Percentiles rank a stretch among this genome's conserved stretches.
Evolutionary conservation across 2,329 filamentous ascomycete genomes (phyloP).

Genomic region (Hirsutella thompsonii): DNA sequence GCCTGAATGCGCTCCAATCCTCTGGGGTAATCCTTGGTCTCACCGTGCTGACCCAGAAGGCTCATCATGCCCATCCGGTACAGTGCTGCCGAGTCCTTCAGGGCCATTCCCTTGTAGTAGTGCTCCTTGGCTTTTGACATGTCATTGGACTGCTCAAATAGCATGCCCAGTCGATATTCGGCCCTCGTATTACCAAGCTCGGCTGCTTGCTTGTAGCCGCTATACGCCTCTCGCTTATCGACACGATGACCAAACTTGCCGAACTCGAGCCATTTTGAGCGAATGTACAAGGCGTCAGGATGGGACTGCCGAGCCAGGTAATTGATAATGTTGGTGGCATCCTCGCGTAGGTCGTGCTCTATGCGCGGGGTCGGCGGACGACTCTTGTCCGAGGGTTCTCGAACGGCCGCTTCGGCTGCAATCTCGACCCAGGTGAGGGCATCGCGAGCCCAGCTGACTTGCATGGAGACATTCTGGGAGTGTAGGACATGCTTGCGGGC

Average conservation of each 20-base stretch:
- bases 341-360: slow-evolving; percentile 76
- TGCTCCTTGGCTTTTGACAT: slow-evolving; percentile 82
- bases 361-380: slow-evolving; percentile 71
- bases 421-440: slow-evolving; percentile 81
- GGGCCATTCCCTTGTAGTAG: slow-evolving; percentile 68
- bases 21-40: slow-evolving; percentile 63
- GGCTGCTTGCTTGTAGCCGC: slow-evolving; percentile 74
- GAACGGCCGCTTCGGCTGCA: slow-evolving; percentile 60
- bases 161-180: slow-evolving; percentile 96
- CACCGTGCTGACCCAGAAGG: slow-evolving; percentile 83
- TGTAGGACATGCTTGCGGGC: slow-evolving; percentile 74
- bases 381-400: slow-evolving; percentile 38
- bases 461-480: slow-evolving; percentile 91
- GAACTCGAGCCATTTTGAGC: slow-evolving; percentile 95
- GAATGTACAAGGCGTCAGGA: slow-evolving; percentile 87
- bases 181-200: slow-evolving; percentile 77
- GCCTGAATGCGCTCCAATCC: slow-evolving; percentile 74
- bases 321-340: slow-evolving; percentile 82
- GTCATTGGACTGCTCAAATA: slow-evolving; percentile 92
- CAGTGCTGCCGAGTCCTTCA: slow-evolving; percentile 75
- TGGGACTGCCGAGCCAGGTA: slow-evolving; percentile 88
- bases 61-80: slow-evolving; percentile 96
- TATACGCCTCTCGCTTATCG: slow-evolving; percentile 90
- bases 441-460: slow-evolving; percentile 93
- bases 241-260: slow-evolving; percentile 84